Conservation (phyloP, 2,329 filamentous ascomycete species). For the Periglandula ipomoeae region DNA sequence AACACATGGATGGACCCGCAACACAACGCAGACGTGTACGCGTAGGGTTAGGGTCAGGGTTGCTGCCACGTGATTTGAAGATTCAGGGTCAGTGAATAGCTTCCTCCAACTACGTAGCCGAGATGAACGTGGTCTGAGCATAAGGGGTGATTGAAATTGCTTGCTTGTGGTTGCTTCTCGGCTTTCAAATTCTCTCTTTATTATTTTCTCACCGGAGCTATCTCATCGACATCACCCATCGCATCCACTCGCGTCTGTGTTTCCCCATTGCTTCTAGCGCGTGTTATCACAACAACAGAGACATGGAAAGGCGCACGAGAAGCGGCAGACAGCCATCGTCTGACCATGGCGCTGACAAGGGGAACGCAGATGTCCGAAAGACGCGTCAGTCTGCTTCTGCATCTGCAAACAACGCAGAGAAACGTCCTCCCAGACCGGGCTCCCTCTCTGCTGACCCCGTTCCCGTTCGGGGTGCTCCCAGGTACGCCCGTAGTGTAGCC, state of each 20-base stretch:
- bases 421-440: not conserved
- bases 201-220: too few relatives aligned
- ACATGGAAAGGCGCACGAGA: conserved; percentile 1
- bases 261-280: too few relatives aligned
- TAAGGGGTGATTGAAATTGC: not conserved
- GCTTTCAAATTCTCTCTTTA: too few relatives aligned
- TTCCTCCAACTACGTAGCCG: not conserved
- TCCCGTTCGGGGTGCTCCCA: conserved; percentile 5
- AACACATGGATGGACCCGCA: too few relatives aligned
- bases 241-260: too few relatives aligned
- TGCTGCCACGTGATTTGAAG: not conserved
- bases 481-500: not conserved
- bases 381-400: not conserved
- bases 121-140: not conserved
- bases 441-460: not conserved
- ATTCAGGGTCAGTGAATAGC: not conserved
- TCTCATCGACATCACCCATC: too few relatives aligned
- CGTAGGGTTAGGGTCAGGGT: conserved; percentile 5
- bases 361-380: not conserved
- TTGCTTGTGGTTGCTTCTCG: too few relatives aligned
- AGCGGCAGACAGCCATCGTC: not conserved
- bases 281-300: not conserved
- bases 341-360: not conserved
- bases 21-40: too few relatives aligned
- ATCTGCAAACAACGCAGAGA: not conserved